A percentile compares a stretch with the other conserved stretches of the same genome.
phyloP scores from a whole-genome alignment of 495 filamentous ascomycete species.

The Penicillium argentinense region DNA sequence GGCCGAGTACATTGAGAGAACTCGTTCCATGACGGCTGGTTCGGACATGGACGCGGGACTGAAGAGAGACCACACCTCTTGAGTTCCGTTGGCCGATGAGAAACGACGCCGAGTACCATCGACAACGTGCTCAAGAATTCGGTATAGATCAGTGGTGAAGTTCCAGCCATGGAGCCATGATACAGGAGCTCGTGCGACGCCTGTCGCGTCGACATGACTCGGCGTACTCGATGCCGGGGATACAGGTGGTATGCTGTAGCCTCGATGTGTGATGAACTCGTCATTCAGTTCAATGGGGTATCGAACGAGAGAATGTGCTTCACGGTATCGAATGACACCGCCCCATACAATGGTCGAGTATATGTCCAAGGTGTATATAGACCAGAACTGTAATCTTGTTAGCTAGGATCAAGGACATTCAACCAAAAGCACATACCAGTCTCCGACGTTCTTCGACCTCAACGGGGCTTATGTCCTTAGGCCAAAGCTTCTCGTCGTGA shows the following conservation, averaged over 20 bases:
- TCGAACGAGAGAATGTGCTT: slow-evolving; percentile 40
- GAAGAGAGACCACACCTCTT: slow-evolving; percentile 29
- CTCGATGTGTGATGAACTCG: slow-evolving; percentile 32
- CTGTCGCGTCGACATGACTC: slow-evolving; percentile 6
- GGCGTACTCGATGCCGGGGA: slow-evolving; percentile 11
- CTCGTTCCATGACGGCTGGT: slow-evolving; percentile 36
- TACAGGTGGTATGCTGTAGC: slow-evolving; percentile 22
- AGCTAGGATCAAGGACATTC: background rate
- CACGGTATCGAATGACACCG: slow-evolving; percentile 43
- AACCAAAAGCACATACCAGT: slow-evolving; percentile 32
- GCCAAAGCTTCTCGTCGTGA: slow-evolving; percentile 53
- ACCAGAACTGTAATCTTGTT: slow-evolving; percentile 43
- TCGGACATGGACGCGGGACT: slow-evolving; percentile 26
- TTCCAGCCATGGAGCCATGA: slow-evolving; percentile 55
- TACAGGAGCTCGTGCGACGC: slow-evolving; percentile 20
- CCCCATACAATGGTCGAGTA: slow-evolving; percentile 50
- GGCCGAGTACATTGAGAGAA: slow-evolving; percentile 37
- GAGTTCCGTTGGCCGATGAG: slow-evolving; percentile 28
- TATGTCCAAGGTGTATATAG: slow-evolving; percentile 53
- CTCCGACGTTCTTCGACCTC: slow-evolving; percentile 49
- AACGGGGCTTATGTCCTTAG: slow-evolving; percentile 36
- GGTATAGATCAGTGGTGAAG: slow-evolving; percentile 52
- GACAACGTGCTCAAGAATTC: slow-evolving; percentile 47
- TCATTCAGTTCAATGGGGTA: slow-evolving; percentile 49
- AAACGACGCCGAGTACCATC: slow-evolving; percentile 31